Percentiles rank a stretch among this genome's conserved stretches.
These are phyloP conservation scores for Emergomyces orientalis DNA, from an alignment of 2,329 filamentous ascomycete species.

Conservation along the genomic window DNA sequence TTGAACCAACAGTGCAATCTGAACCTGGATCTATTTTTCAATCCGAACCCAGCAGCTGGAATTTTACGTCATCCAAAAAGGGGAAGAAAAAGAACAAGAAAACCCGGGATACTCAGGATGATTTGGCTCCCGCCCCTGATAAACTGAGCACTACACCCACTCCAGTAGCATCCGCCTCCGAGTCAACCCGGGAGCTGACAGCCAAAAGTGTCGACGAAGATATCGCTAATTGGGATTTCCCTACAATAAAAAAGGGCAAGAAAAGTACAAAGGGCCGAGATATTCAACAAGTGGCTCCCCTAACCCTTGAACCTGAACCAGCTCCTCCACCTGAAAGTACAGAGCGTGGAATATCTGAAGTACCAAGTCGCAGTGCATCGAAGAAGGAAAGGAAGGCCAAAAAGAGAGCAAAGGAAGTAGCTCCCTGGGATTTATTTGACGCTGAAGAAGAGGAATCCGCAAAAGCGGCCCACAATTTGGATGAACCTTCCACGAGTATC, in stretches of 20 bases:
- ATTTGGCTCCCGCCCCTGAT: background rate
- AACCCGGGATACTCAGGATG: background rate
- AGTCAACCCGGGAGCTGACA: background rate
- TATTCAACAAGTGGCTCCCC: background rate
- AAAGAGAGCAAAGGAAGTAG: constrained; percentile 17
- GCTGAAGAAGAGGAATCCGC: background rate
- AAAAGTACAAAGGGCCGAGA: constrained; percentile 10
- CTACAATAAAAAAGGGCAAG: constrained; percentile 6
- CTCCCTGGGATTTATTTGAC: background rate
- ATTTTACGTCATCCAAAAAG: background rate
- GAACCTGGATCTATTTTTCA: background rate
- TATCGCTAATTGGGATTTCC: background rate
- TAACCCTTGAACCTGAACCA: background rate
- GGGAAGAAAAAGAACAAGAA: constrained; percentile 3
- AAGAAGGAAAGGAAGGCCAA: constrained; percentile 18
- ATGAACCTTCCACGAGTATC: background rate
- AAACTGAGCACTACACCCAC: background rate
- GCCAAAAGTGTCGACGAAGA: background rate
- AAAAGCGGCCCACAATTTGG: background rate
- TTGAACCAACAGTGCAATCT: background rate
- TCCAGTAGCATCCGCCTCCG: background rate
- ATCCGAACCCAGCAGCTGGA: background rate
- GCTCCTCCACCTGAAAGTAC: background rate
- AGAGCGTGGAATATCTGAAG: constrained; percentile 5
- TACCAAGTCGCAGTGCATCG: constrained; percentile 15